Evolutionary conservation across 169 alveolate species (phyloP), one percentile per base, ranked within the genome.

Genomic region (Plasmodium knowlesi): DNA sequence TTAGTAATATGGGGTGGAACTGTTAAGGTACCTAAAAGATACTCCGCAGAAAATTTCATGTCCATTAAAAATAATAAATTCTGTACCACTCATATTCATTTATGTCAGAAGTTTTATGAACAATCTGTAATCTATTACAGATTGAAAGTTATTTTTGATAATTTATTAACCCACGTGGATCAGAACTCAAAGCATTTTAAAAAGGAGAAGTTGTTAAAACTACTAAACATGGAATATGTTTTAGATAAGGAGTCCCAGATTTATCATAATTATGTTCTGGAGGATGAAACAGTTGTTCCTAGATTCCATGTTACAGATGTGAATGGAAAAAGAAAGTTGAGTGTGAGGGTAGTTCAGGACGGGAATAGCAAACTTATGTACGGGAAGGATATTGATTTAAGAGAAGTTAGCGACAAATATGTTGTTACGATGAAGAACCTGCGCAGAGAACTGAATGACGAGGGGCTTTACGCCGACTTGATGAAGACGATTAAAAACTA

Each of bases 91-190:
- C 14, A 85, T 53, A 50, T 85, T 53, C 93, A 85, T 12, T 32
- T 85, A 19, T 85, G 93, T 53, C 81, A 73, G 28, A 85, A 50
- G n/a, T 85, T 50, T 50, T 85, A 85, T 74, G 85, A 85, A 53
- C 80, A 73, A 14, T 30, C 43, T 4, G 14, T 6, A 8, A 46
- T 85, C 2, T 85, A 85, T 41, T 46, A 53, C 5, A 46, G 78
- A 30, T 5, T 85, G 19, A 74, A 73, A 50, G 30, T 16, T 0
- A 50, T 85, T 9, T 74, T 73, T 85, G 19, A 73, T 0, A 53
- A 54, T 1, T 0, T 85, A 28, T 2, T 76, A 3, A 28, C 30
- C 0, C 28, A 73, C n/a, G 46, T 74, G 22, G 93, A 72, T n/a
- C 32, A 72, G 19, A 43, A 84, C 46, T 71, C 80, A 1, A 39